These are phyloP conservation scores for Pichia heedii DNA, from an alignment of 805 yeast genomes.

Conservation along the genomic window DNA sequence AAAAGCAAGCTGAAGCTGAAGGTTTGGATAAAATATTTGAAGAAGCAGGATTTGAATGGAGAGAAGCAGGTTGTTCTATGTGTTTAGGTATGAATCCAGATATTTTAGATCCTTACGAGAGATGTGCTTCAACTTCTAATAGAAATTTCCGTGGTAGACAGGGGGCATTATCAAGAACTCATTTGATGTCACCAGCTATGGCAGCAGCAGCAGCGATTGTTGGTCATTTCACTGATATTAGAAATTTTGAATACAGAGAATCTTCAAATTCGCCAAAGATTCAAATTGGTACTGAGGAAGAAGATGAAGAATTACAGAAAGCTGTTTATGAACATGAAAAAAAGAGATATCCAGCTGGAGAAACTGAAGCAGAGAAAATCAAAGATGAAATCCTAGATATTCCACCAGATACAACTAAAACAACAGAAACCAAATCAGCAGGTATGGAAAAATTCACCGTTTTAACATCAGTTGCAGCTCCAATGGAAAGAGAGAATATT, in stretches of 20 bases:
- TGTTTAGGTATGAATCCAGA: conserved; percentile 99
- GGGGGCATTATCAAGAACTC: conserved; percentile 94
- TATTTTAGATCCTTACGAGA: conserved; percentile 85
- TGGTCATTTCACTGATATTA: conserved; percentile 86
- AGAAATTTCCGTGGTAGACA: conserved; percentile 99
- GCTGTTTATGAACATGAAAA: conserved; percentile 66
- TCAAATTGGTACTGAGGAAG: conserved; percentile 33
- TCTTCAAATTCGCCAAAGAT: conserved; percentile 53
- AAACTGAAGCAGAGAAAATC: conserved; percentile 35
- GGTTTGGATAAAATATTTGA: conserved; percentile 86
- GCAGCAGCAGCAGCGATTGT: conserved; percentile 97
- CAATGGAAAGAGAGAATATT: conserved; percentile 87
- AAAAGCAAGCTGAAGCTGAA: conserved; percentile 87
- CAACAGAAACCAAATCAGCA: conserved; percentile 27
- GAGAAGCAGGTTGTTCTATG: conserved; percentile 99
- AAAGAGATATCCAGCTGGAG: conserved; percentile 47
- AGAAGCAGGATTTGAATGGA: conserved; percentile 96
- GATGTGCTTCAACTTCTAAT: conserved; percentile 98
- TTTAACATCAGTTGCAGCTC: conserved; percentile 84
- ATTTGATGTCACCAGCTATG: conserved; percentile 98
- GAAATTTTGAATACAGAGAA: conserved; percentile 61
- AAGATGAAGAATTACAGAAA: conserved; percentile 46
- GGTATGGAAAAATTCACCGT: conserved; percentile 72
- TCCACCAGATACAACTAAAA: conserved; percentile 38
- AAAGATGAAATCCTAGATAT: conserved; percentile 56